Conservation (phyloP, 2,329 filamentous ascomycete genomes). For the Fusarium citri region DNA sequence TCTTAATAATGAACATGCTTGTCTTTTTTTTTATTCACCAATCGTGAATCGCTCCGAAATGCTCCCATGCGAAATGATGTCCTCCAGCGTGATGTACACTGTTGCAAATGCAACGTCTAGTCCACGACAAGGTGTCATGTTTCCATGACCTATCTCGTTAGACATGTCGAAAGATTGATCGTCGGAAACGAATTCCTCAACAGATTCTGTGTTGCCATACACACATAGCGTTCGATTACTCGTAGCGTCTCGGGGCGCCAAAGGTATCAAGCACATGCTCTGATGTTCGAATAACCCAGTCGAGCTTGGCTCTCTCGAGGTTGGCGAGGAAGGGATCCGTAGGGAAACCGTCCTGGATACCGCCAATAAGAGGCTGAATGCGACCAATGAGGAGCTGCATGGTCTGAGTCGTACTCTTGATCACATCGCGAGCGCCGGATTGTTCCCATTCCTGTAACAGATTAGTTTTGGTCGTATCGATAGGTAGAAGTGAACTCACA, state of each 20-base stretch:
- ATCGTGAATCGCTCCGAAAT: constrained; percentile 32
- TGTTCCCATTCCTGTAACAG: constrained; percentile 54
- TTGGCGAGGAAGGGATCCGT: constrained; percentile 55
- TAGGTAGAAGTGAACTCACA: constrained; percentile 55
- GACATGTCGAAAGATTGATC: constrained; percentile 27
- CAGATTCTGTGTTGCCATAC: constrained; percentile 12
- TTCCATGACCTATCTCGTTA: constrained; percentile 21
- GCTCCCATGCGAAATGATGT: constrained; percentile 36
- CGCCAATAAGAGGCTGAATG: constrained; percentile 50
- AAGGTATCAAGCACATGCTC: constrained; percentile 52
- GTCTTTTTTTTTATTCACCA: constrained; percentile 24
- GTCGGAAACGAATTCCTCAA: constrained; percentile 6
- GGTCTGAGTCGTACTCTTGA: constrained; percentile 54
- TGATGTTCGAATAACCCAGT: constrained; percentile 54
- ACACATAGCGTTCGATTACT: constrained; percentile 39
- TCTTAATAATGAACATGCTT: constrained; percentile 42
- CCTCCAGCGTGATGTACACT: constrained; percentile 44
- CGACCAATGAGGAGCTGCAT: constrained; percentile 54
- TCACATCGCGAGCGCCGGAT: constrained; percentile 52
- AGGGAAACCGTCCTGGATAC: constrained; percentile 53
- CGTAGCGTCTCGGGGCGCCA: constrained; percentile 46
- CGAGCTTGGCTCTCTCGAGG: constrained; percentile 54
- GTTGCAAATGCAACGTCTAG: constrained; percentile 43
- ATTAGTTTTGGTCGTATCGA: constrained; percentile 23
- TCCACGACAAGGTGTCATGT: constrained; percentile 18